phyloP scores from a whole-genome alignment of 495 filamentous ascomycete species.

The Podospora sp. region DNA sequence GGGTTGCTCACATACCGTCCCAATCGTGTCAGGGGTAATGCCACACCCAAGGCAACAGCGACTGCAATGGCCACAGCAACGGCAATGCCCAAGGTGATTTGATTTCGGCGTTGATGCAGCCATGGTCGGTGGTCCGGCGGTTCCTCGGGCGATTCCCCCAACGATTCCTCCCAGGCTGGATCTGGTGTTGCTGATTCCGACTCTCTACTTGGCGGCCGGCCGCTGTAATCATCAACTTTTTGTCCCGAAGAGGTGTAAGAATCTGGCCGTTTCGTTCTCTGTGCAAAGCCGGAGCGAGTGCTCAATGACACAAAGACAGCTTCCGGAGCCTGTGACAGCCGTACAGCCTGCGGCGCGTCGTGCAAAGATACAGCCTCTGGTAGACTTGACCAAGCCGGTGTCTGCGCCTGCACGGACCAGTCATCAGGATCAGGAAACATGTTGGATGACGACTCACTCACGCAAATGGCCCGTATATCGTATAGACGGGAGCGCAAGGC shows the following conservation, averaged over 20 bases:
- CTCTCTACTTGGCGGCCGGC: background rate
- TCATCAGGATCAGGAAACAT: no score
- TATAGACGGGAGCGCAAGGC: no score
- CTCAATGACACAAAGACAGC: background rate
- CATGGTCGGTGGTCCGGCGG: background rate
- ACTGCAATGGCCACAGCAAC: background rate
- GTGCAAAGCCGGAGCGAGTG: background rate
- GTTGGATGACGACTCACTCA: no score
- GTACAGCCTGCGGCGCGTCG: background rate
- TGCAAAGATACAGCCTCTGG: background rate
- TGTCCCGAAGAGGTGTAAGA: background rate
- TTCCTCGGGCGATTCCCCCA: background rate
- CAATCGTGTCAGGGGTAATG: background rate
- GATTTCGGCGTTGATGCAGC: background rate
- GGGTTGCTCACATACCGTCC: background rate
- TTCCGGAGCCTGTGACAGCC: background rate
- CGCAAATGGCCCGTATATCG: no score
- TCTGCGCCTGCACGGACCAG: no score
- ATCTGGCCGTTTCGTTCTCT: background rate
- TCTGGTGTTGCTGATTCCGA: background rate
- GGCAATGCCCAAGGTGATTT: background rate
- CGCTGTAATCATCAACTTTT: background rate
- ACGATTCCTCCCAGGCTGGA: background rate
- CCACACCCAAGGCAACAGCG: background rate
- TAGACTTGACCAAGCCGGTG: background rate